Base-by-base conservation (phyloP, 257 asterid genomes). In the Petunia secreta region DNA sequence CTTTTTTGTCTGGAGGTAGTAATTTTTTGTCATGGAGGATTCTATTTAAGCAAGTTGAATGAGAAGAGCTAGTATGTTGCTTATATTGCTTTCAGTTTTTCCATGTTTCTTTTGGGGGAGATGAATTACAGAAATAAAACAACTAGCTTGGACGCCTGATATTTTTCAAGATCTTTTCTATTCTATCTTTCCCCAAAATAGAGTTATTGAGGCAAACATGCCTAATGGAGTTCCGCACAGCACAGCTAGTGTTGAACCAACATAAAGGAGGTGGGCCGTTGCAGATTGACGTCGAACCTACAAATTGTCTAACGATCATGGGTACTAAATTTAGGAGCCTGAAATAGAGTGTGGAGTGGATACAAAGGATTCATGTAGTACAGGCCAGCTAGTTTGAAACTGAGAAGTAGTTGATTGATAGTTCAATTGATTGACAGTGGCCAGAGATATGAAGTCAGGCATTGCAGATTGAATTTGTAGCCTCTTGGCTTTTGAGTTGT, bases 321-420 rank as follows among this genome's bases (percentile, higher is more conserved):
- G 36, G 50, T 71, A 71, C 77, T 71, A 34, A n/a, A 71, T 71
- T 71, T 71, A 71, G 77, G 44, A 71, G 39, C 54, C 54, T 67
- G 46, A 73, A 50, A 9, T 67, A 15, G 13, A 50, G 78, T n/a
- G n/a, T 2, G 62, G 62, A 73, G 36, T 4, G 40, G 77, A 11
- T 69, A 36, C 39, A 46, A 3, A 50, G 77, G 77, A 2, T 48
- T 48, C 40, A 10, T 69, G 9, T 69, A 25, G 25, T 1, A 39
- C 11, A 46, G 48, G 6, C 34, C 60, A 36, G 34, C 65, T 5
- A 16, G 65, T 59, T 59, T 59, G 36, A 38, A 38, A 59, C 7
- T 59, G 65, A 1, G 8, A 59, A 73, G 62, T 50, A 50, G 62
- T 50, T 50, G 34, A 34, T 48, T 71, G 44, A 52, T 50, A 15